Base-by-base conservation (phyloP, 106 monocot genomes). In the Dendrobium huoshanense region DNA sequence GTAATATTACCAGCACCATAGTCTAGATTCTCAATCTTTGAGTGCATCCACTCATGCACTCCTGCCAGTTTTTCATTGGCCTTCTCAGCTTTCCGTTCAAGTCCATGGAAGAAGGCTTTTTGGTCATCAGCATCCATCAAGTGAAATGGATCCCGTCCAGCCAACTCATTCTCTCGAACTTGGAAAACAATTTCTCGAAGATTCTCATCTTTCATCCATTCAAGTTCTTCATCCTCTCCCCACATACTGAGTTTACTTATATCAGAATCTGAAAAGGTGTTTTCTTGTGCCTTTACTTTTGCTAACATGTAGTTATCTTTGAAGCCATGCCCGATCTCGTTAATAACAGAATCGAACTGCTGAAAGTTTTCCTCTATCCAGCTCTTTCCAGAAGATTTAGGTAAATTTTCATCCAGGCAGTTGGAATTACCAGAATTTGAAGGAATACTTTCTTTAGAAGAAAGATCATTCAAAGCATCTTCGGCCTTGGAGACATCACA, bases 121-220 rank as follows among this genome's bases (percentile, higher is more conserved):
- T 92, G 81, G 72, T 95, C 94, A 77, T 83, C 84, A 77, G 77
- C 76, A 54, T 79, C 81, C 87, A 95, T 95, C 75, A 83, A 85
- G 78, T 95, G 87, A 77, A 95, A 95, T 86, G 94, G 94, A 70
- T 92, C 92, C 19, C 79, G 67, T 22, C 94, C 94, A 11, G 90
- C 78, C 78, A 95, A 80, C 51, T 95, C 94, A 84, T 95, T 95
- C 29, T 92, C 91, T 24, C 87, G 83, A 8, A 95, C 94, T 92
- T 87, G 80, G 77, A 95, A 83, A 37, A 95, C 94, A 87, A 92
- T 95, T 41, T 92, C 86, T 41, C 81, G 77, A 80, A 95, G 94
- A 42, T 82, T 85, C 24, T 90, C 90, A 88, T 95, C 90, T 75
- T 85, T 88, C 94, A 92, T 95, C 92, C 94, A 95, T 85, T 90